Evolutionary conservation across 306 rosid genomes (phyloP), one percentile per base, ranked within the genome.

Genomic region (Vigna radiata): DNA sequence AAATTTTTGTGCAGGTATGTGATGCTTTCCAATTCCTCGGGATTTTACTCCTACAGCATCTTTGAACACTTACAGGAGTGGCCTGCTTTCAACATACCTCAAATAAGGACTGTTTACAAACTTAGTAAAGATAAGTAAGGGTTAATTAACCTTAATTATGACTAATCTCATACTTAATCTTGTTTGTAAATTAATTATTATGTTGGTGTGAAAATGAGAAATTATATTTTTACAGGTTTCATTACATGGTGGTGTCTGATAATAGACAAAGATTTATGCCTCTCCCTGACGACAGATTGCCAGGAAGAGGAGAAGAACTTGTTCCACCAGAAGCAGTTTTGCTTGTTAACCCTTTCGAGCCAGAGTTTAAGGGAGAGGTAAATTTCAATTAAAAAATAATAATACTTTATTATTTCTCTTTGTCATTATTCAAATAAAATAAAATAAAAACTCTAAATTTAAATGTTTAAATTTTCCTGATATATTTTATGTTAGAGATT

Each of bases 221-320:
- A 44, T 25, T 8, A 39, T 8, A 39, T 9, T 14, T 21, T 16
- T 52, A 36, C 61, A 92, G 97, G 89, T 90, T 90, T 73, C 87
- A 81, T 54, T 90, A 90, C 72, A 92, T 92, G 97, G 96, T 83
- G 0, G 53, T 90, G 12, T 83, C 87, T 4, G 87, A 90, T 78
- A 33, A 86, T 15, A 88, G 96, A 75, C 89, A 90, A 72, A 92
- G 97, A 74, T 76, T 71, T 39, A 92, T 90, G 97, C 97, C 97
- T 4, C 88, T 88, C n/a, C 96, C 91, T 0, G 93, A 90, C 0
- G 97, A 92, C 10, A 73, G 97, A 17, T 60, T n/a, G 37, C 71
- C 83, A 0, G 70, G 7, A 44, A 88, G 97, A 84, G 96, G 96
- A 50, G 16, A 75, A 68, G 80, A 55, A 69, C 78, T 90, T 27